phyloP scores from a whole-genome alignment of 2,329 filamentous ascomycete genomes.

The Didymella sp. region DNA sequence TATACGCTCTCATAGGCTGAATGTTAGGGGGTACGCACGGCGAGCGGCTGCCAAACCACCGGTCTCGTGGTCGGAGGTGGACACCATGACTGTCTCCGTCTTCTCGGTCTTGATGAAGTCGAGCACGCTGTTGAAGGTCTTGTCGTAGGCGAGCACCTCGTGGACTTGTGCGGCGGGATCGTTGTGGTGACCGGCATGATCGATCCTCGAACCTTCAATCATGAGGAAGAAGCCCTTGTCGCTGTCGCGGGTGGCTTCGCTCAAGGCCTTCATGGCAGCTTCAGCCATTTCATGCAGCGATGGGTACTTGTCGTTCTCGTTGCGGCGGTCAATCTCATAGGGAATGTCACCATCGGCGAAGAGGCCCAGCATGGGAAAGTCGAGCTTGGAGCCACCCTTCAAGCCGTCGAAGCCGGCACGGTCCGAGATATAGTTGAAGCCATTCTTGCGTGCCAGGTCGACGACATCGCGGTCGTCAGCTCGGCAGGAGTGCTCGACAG shows the following conservation, averaged over 20 bases:
- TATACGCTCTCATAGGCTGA: background rate
- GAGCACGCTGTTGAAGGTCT: slow-evolving; percentile 79
- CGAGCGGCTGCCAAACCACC: slow-evolving; percentile 84
- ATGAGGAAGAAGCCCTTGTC: slow-evolving; percentile 98
- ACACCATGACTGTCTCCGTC: slow-evolving; percentile 80
- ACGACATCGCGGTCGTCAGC: slow-evolving; percentile 78
- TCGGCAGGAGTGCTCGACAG: slow-evolving; percentile 77
- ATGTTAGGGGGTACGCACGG: slow-evolving; percentile 59
- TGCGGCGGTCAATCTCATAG: slow-evolving; percentile 88
- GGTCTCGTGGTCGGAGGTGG: slow-evolving; percentile 95
- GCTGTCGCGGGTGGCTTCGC: slow-evolving; percentile 78
- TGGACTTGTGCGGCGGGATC: slow-evolving; percentile 66
- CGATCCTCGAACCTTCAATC: slow-evolving; percentile 96
- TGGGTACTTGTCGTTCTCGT: slow-evolving; percentile 80
- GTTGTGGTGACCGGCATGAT: slow-evolving; percentile 80
- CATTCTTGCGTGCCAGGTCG: slow-evolving; percentile 74
- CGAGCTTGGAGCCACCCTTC: slow-evolving; percentile 68
- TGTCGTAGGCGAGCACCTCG: slow-evolving; percentile 95
- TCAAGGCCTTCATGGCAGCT: slow-evolving; percentile 79
- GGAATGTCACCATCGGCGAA: slow-evolving; percentile 85
- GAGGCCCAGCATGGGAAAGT: slow-evolving; percentile 84
- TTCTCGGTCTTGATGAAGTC: slow-evolving; percentile 81
- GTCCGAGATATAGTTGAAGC: slow-evolving; percentile 79
- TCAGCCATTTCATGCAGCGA: slow-evolving; percentile 90
- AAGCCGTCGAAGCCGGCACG: slow-evolving; percentile 79